Evolutionary conservation across 2,329 filamentous ascomycete species (phyloP), one percentile per base, ranked within the genome.

Genomic region (Fonsecaea erecta): DNA sequence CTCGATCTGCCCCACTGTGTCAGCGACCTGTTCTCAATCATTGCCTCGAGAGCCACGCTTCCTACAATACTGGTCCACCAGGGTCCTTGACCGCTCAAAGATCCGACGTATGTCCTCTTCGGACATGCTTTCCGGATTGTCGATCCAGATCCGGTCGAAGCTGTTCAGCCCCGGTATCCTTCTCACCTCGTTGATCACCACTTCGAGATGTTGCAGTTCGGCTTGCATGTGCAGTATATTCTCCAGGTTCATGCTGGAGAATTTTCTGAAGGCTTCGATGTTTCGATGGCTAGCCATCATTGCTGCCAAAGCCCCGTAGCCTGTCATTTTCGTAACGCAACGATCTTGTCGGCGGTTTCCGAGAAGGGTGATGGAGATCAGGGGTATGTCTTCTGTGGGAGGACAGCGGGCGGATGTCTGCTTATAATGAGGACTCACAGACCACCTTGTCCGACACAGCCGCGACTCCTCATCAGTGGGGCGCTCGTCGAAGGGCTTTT

Each of bases 181-280:
- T 35, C 67, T 63, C 18, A 68, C 54, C 28, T 68, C 66, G 18
- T 69, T 64, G 46, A 70, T 67, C 11, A 68, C 63, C 58, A 67
- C 51, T 51, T 70, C 66, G 18, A 70, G 64, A 53, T 65, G 62
- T 46, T 69, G 61, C 30, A 70, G 51, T 34, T 70, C 68, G n/a
- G 68, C 68, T 56, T 70, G 68, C 66, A 68, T 68, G 48, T 70
- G 66, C 53, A 70, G 51, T 34, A 70, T 65, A 28, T 63, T 70
- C 48, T 70, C 64, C 18, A 64, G 35, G 34, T 69, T 70, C 46
- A 69, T 35, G 16, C 48, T 66, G 35, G 64, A 65, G 51, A 69
- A 70, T 60, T 63, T 68, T 57, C 66, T 65, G 64, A 70, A 69
- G 12, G 65, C 62, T 56, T 67, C 63, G 52, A 60, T 51, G 52